Conservation (phyloP, 1,284 basidiomycete genomes). For the Mycena citricolor region DNA sequence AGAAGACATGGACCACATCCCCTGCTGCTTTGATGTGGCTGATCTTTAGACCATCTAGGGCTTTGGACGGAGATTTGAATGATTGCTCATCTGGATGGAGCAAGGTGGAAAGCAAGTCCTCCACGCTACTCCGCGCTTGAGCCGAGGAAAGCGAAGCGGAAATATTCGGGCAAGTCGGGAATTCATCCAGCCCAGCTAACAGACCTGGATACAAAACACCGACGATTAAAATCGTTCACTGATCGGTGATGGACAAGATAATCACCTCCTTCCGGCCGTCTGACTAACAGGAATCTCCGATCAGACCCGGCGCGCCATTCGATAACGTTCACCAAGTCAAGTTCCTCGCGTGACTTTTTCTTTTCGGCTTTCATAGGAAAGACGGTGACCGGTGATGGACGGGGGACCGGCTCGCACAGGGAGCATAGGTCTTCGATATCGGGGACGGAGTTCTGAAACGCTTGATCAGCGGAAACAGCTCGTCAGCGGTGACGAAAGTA, state of each 20-base stretch:
- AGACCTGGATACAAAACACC: constrained; percentile 56
- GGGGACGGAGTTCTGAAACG: constrained; percentile 24
- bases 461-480: constrained; percentile 4
- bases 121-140: constrained; percentile 37
- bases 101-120: constrained; percentile 43
- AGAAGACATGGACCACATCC: constrained; percentile 83
- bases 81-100: constrained; percentile 28
- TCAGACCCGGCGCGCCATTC: constrained; percentile 61
- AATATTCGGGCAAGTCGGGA: constrained; percentile 63
- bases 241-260: constrained; percentile 1
- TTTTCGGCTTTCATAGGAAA: constrained; percentile 89
- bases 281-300: constrained; percentile 71
- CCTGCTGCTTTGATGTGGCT: constrained; percentile 51
- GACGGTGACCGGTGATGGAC: constrained; percentile 50
- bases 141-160: constrained; percentile 36
- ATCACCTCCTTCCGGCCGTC: constrained; percentile 80
- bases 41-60: constrained; percentile 41
- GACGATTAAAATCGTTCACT: constrained; percentile 2
- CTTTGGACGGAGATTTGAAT: not conserved
- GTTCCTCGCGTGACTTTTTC: constrained; percentile 83
- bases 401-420: constrained; percentile 68
- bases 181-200: constrained; percentile 84
- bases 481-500: not conserved
- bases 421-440: constrained; percentile 79
- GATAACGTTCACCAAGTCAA: constrained; percentile 82